Conservation (phyloP, 257 asterid genomes). For the Solanum sejunctum region DNA sequence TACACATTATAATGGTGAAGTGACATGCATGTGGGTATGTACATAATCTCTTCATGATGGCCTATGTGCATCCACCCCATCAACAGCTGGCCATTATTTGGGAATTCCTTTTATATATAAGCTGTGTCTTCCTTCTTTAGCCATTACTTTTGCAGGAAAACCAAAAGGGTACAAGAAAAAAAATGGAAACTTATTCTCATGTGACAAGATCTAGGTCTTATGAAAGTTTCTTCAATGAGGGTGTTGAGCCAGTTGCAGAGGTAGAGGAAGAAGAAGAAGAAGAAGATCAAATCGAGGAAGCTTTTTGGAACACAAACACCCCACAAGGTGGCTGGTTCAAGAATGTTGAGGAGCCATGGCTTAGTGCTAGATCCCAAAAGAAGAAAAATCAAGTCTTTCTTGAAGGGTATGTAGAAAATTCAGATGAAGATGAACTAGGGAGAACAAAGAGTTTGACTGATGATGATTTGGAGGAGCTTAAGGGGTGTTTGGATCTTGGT, state of each 20-base stretch:
- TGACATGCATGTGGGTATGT: neutral
- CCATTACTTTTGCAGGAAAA: neutral
- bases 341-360: neutral
- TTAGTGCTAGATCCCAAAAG: neutral
- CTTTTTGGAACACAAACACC: neutral
- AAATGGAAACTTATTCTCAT: neutral
- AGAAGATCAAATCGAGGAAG: neutral
- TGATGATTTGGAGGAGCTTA: constrained; percentile 31
- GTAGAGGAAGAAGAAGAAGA: neutral
- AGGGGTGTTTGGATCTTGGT: constrained; percentile 38
- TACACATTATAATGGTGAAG: neutral
- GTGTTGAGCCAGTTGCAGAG: neutral
- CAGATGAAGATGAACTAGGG: constrained; percentile 29
- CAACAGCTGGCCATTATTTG: neutral
- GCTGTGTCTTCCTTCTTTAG: neutral
- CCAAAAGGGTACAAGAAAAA: neutral
- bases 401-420: constrained; percentile 23
- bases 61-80: constrained; percentile 1
- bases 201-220: constrained; percentile 5
- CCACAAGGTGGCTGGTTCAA: constrained; percentile 4
- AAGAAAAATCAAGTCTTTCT: constrained; percentile 17
- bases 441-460: constrained; percentile 31
- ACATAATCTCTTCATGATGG: neutral
- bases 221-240: constrained; percentile 2
- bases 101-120: constrained; percentile 2